phyloP scores from a whole-genome alignment of 2,329 filamentous ascomycete species.

The Elsinoe ampelina region DNA sequence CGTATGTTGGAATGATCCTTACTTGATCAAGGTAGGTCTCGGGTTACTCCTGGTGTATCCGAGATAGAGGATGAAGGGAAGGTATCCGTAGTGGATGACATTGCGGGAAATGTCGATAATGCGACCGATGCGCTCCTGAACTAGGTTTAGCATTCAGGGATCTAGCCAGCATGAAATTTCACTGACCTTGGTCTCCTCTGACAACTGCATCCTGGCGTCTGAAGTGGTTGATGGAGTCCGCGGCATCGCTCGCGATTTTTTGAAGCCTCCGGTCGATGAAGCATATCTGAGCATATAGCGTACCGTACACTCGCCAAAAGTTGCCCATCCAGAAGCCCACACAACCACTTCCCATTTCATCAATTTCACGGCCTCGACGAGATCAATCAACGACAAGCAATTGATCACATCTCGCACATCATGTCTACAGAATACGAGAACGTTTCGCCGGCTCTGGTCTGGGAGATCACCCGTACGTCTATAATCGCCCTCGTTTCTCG shows the following conservation, averaged over 20 bases:
- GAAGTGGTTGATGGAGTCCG: not conserved
- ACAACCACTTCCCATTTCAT: not conserved
- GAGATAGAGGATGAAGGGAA: conserved; percentile 93
- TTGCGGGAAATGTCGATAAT: conserved; percentile 91
- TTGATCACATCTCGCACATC: conserved; percentile 41
- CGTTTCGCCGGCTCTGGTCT: conserved; percentile 78
- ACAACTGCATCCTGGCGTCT: conserved; percentile 53
- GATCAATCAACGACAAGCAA: not conserved
- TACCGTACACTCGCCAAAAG: not conserved
- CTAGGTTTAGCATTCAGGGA: conserved; percentile 20
- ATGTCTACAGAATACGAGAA: conserved; percentile 98
- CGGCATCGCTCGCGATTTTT: not conserved
- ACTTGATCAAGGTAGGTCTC: conserved; percentile 70
- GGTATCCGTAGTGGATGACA: conserved; percentile 95
- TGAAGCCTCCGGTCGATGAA: not conserved
- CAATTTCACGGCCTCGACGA: not conserved
- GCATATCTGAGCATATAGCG: not conserved
- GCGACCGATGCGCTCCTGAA: conserved; percentile 91
- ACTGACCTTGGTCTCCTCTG: conserved; percentile 88
- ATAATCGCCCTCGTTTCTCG: not conserved
- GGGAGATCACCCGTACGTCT: conserved; percentile 67
- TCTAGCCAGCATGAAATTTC: no score
- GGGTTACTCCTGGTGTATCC: conserved; percentile 94
- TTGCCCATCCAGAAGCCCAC: not conserved
- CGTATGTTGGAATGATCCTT: conserved; percentile 16